Conservation (phyloP, 2,329 filamentous ascomycete genomes). For the Didymella keratinophila region DNA sequence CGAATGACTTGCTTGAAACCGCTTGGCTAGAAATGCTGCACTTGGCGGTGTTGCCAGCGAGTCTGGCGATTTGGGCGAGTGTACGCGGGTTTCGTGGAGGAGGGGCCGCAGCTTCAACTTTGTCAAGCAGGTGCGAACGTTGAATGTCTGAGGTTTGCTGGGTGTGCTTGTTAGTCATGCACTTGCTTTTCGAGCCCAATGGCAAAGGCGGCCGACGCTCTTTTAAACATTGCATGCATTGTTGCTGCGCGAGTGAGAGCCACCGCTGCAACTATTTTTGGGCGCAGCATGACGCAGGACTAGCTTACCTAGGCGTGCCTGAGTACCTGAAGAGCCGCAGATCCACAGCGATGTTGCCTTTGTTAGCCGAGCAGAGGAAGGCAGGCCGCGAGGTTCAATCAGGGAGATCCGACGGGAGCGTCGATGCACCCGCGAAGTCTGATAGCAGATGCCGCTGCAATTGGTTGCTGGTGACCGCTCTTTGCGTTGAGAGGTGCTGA, state of each 20-base stretch:
- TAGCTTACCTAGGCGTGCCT: constrained; percentile 24
- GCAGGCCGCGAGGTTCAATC: constrained; percentile 4
- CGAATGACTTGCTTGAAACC: constrained; percentile 19
- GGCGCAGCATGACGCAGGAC: constrained; percentile 27
- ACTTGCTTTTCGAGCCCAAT: background rate
- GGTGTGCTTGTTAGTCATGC: constrained; percentile 10
- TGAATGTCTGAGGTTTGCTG: constrained; percentile 18
- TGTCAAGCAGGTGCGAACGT: constrained; percentile 13
- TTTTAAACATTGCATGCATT: constrained; percentile 11
- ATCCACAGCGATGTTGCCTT: constrained; percentile 13
- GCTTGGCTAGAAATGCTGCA: constrained; percentile 21
- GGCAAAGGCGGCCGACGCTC: background rate
- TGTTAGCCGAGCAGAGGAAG: constrained; percentile 5
- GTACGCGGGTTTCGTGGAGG: constrained; percentile 3
- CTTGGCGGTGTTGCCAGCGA: constrained; percentile 20
- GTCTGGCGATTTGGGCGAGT: constrained; percentile 15
- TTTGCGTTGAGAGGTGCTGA: constrained; percentile 25
- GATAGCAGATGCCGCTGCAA: constrained; percentile 40
- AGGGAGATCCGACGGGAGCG: background rate
- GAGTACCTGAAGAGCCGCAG: constrained; percentile 24
- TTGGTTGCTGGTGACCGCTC: constrained; percentile 45
- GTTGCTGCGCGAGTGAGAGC: constrained; percentile 8
- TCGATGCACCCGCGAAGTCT: constrained; percentile 7
- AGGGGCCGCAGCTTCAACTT: constrained; percentile 18
- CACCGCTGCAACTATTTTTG: constrained; percentile 24